Percentiles rank a stretch among this genome's conserved stretches.
phyloP scores from a whole-genome alignment of 495 filamentous ascomycete genomes.

The Cercophora sp. region DNA sequence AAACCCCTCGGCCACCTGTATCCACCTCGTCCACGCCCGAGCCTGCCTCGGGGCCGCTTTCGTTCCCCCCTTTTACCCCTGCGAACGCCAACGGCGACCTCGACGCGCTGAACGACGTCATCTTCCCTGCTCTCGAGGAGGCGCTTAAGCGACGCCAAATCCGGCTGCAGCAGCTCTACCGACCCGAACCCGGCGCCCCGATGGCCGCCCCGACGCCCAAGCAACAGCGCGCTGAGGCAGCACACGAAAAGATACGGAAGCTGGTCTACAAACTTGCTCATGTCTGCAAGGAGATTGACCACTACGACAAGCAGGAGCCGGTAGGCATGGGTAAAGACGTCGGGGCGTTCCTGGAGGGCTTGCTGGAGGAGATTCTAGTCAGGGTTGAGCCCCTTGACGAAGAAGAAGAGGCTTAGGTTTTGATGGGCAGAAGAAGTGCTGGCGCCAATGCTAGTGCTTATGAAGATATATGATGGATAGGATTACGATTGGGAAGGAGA shows the following conservation, averaged over 20 bases:
- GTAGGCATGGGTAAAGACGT: constrained; percentile 92
- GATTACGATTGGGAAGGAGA: too few relatives aligned
- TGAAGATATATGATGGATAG: too few relatives aligned
- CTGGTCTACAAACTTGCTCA: constrained; percentile 71
- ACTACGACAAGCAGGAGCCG: constrained; percentile 72
- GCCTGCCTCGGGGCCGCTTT: constrained; percentile 9
- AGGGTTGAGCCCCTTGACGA: constrained; percentile 82
- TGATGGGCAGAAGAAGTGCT: background rate
- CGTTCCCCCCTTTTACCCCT: constrained; percentile 38
- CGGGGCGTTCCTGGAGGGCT: constrained; percentile 78
- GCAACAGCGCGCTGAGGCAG: constrained; percentile 62
- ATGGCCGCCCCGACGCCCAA: constrained; percentile 39
- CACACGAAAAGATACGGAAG: constrained; percentile 75
- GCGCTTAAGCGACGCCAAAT: constrained; percentile 77
- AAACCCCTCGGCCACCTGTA: constrained; percentile 12
- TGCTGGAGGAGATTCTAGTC: constrained; percentile 92
- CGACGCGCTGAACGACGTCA: constrained; percentile 71
- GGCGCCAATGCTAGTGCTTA: too few relatives aligned
- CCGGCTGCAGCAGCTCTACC: constrained; percentile 53
- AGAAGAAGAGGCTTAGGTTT: constrained; percentile 36
- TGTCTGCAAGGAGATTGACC: constrained; percentile 81
- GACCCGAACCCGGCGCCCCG: constrained; percentile 32
- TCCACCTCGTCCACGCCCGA: constrained; percentile 12
- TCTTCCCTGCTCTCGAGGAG: constrained; percentile 85
- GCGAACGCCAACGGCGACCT: constrained; percentile 47